Conservation (phyloP, 768 basidiomycete species). For the Trametes coccinea region DNA sequence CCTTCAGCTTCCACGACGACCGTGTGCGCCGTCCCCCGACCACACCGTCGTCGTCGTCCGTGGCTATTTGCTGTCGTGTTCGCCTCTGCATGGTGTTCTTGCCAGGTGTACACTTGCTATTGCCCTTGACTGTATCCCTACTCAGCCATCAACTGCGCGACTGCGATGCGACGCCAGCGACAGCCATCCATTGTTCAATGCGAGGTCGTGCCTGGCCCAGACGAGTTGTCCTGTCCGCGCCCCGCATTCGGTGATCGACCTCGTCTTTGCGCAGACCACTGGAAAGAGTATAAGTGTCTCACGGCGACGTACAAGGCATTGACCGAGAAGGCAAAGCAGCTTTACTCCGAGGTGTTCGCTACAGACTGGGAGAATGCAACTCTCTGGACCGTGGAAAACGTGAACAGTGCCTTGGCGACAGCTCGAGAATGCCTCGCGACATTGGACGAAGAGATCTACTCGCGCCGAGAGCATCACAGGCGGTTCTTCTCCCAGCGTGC, state of each 20-base stretch:
- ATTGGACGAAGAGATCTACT: conserved; percentile 4
- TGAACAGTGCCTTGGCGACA: not conserved
- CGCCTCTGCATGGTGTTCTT: no score
- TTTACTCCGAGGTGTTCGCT: not conserved
- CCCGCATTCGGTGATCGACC: conserved; percentile 3
- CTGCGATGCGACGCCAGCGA: not conserved
- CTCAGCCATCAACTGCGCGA: not conserved
- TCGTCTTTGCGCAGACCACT: conserved; percentile 5
- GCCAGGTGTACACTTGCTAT: no score
- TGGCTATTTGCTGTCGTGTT: not conserved
- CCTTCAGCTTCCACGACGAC: not conserved
- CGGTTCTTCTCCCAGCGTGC: conserved; percentile 10
- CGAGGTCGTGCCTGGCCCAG: conserved; percentile 1
- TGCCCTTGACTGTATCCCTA: not conserved
- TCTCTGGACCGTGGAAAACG: not conserved
- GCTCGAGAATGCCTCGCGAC: not conserved
- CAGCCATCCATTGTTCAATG: not conserved
- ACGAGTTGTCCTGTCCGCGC: not conserved
- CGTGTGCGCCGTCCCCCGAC: not conserved
- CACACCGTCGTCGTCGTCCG: not conserved
- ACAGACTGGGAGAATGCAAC: not conserved
- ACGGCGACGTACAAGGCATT: conserved; percentile 5
- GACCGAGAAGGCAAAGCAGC: not conserved
- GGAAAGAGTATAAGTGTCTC: conserved; percentile 2
- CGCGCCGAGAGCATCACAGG: conserved; percentile 5